phyloP scores from a whole-genome alignment of 768 basidiomycete species.

The Russula sp. region DNA sequence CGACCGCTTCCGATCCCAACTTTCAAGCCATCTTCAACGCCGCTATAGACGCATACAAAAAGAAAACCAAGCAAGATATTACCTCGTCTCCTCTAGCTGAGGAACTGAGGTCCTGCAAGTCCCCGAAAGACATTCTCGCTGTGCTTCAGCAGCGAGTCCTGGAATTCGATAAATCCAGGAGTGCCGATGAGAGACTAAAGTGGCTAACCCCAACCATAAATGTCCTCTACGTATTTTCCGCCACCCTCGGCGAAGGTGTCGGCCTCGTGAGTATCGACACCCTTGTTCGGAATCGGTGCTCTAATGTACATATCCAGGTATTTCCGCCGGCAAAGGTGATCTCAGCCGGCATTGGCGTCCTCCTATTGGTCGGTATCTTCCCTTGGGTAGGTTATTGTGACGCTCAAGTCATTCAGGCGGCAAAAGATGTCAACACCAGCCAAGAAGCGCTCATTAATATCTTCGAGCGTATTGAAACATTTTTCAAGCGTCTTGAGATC shows the following conservation, averaged over 20 bases:
- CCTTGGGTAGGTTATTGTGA: background rate
- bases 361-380: background rate
- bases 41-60: background rate
- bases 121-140: background rate
- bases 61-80: background rate
- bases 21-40: background rate
- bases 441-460: background rate
- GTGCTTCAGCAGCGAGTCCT: background rate
- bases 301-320: background rate
- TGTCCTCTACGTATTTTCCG: background rate
- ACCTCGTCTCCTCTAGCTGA: background rate
- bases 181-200: background rate
- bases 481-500: constrained; percentile 1
- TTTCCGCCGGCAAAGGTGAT: background rate
- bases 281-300: background rate
- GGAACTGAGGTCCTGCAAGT: background rate
- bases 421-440: background rate
- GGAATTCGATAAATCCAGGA: background rate
- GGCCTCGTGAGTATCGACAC: background rate
- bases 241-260: background rate
- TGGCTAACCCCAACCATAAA: background rate
- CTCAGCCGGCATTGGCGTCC: background rate
- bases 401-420: background rate
- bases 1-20: background rate
- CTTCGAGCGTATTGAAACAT: background rate